Conservation (phyloP, 1,284 basidiomycete species). For the Phlebopus sp. region DNA sequence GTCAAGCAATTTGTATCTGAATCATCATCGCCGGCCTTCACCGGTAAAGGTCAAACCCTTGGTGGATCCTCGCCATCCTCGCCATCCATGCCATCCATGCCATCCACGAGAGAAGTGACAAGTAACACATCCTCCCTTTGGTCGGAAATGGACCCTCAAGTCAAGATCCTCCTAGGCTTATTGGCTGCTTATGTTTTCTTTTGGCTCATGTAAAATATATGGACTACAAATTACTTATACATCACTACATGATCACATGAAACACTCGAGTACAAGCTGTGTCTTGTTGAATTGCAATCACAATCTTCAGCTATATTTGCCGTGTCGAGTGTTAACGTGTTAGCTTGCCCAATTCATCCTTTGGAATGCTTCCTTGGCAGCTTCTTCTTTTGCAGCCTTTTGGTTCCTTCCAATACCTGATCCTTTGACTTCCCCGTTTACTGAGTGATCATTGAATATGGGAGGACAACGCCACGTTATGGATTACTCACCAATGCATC, state of each 20-base stretch:
- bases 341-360: conserved; percentile 46
- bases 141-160: conserved; percentile 58
- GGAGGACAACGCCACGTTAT: neutral
- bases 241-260: neutral
- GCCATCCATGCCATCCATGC: conserved; percentile 25
- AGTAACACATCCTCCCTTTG: conserved; percentile 32
- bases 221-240: neutral
- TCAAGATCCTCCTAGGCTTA: conserved; percentile 60
- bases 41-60: conserved; percentile 71
- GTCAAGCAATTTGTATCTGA: conserved; percentile 48
- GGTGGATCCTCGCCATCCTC: conserved; percentile 41
- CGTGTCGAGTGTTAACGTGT: conserved; percentile 1
- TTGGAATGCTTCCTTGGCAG: conserved; percentile 48
- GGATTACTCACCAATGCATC: conserved; percentile 42
- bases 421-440: conserved; percentile 44
- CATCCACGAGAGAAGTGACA: conserved; percentile 33
- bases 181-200: conserved; percentile 62
- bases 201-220: conserved; percentile 44
- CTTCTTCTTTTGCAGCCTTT: conserved; percentile 55
- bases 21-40: conserved; percentile 44
- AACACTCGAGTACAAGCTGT: no score
- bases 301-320: neutral
- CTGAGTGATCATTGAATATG: conserved; percentile 28
- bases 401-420: conserved; percentile 47
- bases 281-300: no score